Evolutionary conservation across 75 land plant species (phyloP).

Genomic region (Selaginella tamariscina): DNA sequence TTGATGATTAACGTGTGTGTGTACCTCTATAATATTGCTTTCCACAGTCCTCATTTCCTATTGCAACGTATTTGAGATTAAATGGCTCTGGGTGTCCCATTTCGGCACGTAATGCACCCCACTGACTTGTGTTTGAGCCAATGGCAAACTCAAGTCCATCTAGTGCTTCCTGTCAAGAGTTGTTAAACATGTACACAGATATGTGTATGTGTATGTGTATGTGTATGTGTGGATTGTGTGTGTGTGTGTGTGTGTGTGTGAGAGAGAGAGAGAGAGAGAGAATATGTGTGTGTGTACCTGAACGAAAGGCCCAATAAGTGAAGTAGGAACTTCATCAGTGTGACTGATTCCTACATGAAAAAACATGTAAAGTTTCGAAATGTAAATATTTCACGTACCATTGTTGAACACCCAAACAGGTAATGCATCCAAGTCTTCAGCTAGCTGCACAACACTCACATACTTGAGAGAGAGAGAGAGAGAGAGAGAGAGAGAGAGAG

Average conservation of each 20-base stretch:
- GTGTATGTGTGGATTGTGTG: no score
- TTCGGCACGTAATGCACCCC: constrained; percentile 75
- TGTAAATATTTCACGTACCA: constrained; percentile 30
- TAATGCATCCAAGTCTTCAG: constrained; percentile 65
- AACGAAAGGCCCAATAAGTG: constrained; percentile 55
- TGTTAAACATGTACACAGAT: not conserved
- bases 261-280: not conserved
- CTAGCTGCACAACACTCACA: constrained; percentile 36
- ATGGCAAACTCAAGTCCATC: constrained; percentile 93
- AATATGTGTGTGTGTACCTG: no score
- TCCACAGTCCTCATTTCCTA: constrained; percentile 92
- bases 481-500: not conserved
- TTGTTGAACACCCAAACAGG: constrained; percentile 92
- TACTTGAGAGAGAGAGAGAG: not conserved
- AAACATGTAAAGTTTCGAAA: not conserved
- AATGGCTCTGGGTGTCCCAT: constrained; percentile 97
- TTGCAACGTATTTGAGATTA: constrained; percentile 52
- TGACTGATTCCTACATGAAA: constrained; percentile 66
- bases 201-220: not conserved
- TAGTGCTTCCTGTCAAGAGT: constrained; percentile 49
- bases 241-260: not conserved
- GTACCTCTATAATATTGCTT: constrained; percentile 56
- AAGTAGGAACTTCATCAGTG: constrained; percentile 48
- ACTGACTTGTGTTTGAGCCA: constrained; percentile 45
- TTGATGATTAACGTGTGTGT: constrained; percentile 3